These are phyloP conservation scores for Tolypocladium amazonense DNA, from an alignment of 2,329 filamentous ascomycete genomes.

Conservation along the genomic window DNA sequence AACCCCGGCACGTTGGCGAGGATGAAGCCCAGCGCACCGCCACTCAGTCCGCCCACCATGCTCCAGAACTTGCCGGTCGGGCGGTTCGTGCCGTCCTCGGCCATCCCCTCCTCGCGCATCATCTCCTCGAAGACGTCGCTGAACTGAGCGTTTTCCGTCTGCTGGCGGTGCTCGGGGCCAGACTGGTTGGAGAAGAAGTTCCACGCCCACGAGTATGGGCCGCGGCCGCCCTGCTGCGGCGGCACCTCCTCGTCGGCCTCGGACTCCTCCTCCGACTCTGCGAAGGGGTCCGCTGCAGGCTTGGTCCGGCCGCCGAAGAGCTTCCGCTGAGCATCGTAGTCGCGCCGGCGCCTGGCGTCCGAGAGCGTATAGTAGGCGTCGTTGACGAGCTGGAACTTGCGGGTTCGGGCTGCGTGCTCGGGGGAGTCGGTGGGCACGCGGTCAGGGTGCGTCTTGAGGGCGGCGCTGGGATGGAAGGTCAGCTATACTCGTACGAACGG, in stretches of 20 bases:
- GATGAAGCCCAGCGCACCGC: conserved; percentile 88
- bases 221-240: conserved; percentile 26
- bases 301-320: conserved; percentile 14
- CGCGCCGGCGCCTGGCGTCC: conserved; percentile 62
- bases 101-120: conserved; percentile 77
- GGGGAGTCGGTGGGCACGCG: conserved; percentile 76
- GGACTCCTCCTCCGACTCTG: conserved; percentile 28
- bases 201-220: conserved; percentile 70
- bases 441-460: conserved; percentile 88
- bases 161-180: conserved; percentile 23
- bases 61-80: conserved; percentile 75
- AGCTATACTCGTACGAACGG: not conserved
- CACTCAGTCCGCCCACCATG: conserved; percentile 73
- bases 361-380: conserved; percentile 90
- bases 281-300: conserved; percentile 28
- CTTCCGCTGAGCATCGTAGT: conserved; percentile 64
- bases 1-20: conserved; percentile 85
- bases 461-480: conserved; percentile 44
- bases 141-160: conserved; percentile 70
- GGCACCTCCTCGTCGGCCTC: conserved; percentile 28
- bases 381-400: conserved; percentile 83
- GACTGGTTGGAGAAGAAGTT: conserved; percentile 40
- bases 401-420: conserved; percentile 71
- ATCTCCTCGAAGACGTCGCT: conserved; percentile 83
- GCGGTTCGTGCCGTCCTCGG: conserved; percentile 50